Base-by-base conservation (phyloP, 2,329 filamentous ascomycete genomes). In the Fusarium cyanostomum region DNA sequence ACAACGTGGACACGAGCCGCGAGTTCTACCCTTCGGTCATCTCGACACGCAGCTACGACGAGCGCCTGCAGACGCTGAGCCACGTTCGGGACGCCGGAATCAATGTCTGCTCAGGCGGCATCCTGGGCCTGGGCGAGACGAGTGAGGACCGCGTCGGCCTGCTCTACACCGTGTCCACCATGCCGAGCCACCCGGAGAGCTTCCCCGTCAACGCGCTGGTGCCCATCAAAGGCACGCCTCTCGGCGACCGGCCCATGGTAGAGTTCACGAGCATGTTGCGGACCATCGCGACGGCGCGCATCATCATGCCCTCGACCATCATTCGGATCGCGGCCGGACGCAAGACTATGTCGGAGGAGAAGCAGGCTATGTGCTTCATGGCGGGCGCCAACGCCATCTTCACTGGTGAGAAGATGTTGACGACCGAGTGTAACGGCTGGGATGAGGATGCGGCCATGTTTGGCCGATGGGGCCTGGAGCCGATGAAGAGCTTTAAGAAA, bases 321-420 rank as follows among this genome's bases (percentile, higher is more conserved):
- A 92, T 97, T 64, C 88, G 93, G 38, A 87, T 96, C 43, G 93
- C 93, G 0, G 93, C 93, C 0, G 93, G 93, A 3, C 83, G 93
- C 42, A 93, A 92, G 74, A 91, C 89, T 11, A 90, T 97, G 85
- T 84, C 86, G 5, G 93, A 97, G 79, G 92, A 95, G 78, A 90
- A 96, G 80, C 93, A 97, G 79, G 89, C 92, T 12, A 75, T 94
- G 66, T 96, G 92, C 77, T 97, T 96, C 79, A 89, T 92, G 85
- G 92, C 92, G 0, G 93, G 93, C 12, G 93, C 93, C 1, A 97
- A 97, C 71, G 93, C 93, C n/a, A 90, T 97, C 30, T 97, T 97
- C 74, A 97, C 93, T 0, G 93, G 93, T 8, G 93, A 97, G 80
- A 96, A 94, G 83, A 96, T 97, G 93, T 76, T 96, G 78, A 97